These are phyloP conservation scores for Solidago caesia DNA, from an alignment of 129 eudicot species.

Conservation along the genomic window DNA sequence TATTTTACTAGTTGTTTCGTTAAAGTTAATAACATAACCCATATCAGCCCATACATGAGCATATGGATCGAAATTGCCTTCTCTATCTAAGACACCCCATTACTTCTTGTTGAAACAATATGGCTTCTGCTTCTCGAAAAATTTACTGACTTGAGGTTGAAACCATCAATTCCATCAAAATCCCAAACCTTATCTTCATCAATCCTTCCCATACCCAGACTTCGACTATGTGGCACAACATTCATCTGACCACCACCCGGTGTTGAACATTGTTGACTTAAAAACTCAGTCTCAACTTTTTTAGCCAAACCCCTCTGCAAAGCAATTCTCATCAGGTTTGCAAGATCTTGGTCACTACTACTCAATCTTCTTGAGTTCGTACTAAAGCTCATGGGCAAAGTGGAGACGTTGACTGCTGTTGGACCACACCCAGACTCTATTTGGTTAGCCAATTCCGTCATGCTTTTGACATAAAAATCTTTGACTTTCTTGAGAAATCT, in stretches of 20 bases:
- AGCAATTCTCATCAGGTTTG: constrained; percentile 40
- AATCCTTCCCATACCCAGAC: constrained; percentile 38
- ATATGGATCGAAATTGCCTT: no score
- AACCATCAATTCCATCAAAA: constrained; percentile 8
- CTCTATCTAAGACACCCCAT: not conserved
- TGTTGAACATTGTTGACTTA: constrained; percentile 11
- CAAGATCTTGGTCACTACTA: constrained; percentile 33
- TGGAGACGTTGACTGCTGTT: constrained; percentile 30
- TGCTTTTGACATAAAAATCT: constrained; percentile 41
- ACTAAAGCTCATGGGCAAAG: constrained; percentile 46
- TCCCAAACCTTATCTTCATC: constrained; percentile 44
- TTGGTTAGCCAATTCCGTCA: constrained; percentile 35
- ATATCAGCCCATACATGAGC: no score
- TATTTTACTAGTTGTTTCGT: no score
- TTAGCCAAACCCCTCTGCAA: constrained; percentile 26
- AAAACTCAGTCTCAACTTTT: constrained; percentile 31
- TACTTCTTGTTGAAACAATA: not conserved
- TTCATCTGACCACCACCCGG: no score
- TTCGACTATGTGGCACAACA: constrained; percentile 27
- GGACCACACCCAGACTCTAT: constrained; percentile 33
- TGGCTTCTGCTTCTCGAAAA: constrained; percentile 26
- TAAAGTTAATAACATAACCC: no score
- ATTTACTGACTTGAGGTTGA: not conserved
- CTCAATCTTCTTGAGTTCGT: constrained; percentile 18
- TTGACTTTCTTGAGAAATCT: constrained; percentile 31